Conservation (phyloP, 2,329 filamentous ascomycete species). For the Macrophomina pseudophaseolina region DNA sequence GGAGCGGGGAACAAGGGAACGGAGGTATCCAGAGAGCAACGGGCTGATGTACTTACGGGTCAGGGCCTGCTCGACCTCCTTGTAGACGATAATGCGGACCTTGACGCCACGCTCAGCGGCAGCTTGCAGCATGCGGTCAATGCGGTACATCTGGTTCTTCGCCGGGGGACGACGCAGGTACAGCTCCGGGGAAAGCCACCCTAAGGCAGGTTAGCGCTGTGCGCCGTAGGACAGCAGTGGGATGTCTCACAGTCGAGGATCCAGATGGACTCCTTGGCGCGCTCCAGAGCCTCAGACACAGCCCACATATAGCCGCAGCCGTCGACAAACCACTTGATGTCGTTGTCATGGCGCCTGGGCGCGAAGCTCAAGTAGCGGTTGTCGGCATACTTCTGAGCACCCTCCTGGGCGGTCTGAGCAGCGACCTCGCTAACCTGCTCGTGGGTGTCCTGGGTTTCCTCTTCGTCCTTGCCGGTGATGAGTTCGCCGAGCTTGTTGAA, state of each 20-base stretch:
- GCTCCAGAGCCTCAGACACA: conserved; percentile 78
- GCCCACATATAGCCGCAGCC: conserved; percentile 86
- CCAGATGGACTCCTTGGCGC: conserved; percentile 77
- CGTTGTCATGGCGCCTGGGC: conserved; percentile 71
- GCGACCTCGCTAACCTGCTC: conserved; percentile 8
- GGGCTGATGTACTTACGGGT: conserved; percentile 67
- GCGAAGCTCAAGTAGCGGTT: conserved; percentile 70
- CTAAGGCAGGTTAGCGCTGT: conserved; percentile 34
- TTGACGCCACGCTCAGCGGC: conserved; percentile 84
- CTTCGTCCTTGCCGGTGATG: conserved; percentile 14
- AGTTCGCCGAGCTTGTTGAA: conserved; percentile 61
- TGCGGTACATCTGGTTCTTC: conserved; percentile 79
- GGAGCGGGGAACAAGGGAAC: conserved; percentile 49
- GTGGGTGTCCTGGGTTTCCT: conserved; percentile 7
- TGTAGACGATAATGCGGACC: conserved; percentile 88
- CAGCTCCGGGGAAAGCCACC: conserved; percentile 88
- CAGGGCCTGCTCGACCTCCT: conserved; percentile 78
- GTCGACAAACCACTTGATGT: conserved; percentile 87
- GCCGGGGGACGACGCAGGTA: conserved; percentile 84
- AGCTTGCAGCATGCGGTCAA: conserved; percentile 81
- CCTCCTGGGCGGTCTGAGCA: conserved; percentile 38
- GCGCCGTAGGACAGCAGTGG: conserved; percentile 6
- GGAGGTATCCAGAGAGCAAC: conserved; percentile 49
- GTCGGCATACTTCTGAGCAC: conserved; percentile 48
- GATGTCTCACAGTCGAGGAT: conserved; percentile 71